Evolutionary conservation across 139 green algal genomes (phyloP).

Genomic region (Chlorella vulgaris): DNA sequence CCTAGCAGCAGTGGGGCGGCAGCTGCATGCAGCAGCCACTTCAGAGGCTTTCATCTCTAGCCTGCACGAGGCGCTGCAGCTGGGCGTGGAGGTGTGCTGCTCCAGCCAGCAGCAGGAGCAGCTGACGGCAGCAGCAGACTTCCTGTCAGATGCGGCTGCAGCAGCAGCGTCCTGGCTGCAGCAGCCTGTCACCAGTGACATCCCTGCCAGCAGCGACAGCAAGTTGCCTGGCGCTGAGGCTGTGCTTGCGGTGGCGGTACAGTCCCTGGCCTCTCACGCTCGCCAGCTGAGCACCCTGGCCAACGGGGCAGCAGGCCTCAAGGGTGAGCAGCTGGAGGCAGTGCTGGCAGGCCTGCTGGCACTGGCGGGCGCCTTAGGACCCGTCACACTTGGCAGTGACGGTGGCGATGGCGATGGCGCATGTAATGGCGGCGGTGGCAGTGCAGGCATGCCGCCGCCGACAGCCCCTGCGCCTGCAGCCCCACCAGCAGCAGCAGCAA

Average conservation of each 20-base stretch:
- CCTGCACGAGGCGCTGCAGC: constrained; percentile 12
- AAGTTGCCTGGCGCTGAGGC: background rate
- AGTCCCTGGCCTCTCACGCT: background rate
- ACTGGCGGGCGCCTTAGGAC: background rate
- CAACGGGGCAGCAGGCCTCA: background rate
- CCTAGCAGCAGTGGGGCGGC: background rate
- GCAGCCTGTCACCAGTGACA: background rate
- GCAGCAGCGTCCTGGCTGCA: background rate
- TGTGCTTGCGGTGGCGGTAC: constrained; percentile 2
- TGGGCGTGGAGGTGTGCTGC: background rate
- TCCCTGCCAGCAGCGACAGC: background rate
- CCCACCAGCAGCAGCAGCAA: background rate
- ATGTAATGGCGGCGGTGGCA: no score
- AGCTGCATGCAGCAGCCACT: background rate
- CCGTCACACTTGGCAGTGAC: background rate
- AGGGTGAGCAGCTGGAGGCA: constrained; percentile 1
- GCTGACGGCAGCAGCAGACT: background rate
- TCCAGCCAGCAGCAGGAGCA: constrained; percentile 13
- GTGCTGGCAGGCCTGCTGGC: constrained; percentile 6
- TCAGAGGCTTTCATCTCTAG: background rate
- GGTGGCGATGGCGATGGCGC: no score
- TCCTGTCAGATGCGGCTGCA: background rate
- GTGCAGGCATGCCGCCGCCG: no score
- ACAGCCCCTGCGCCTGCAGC: background rate
- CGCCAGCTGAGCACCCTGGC: background rate